Evolutionary conservation across 352 stramenopile species (phyloP).

Genomic region (Phytophthora quininea): DNA sequence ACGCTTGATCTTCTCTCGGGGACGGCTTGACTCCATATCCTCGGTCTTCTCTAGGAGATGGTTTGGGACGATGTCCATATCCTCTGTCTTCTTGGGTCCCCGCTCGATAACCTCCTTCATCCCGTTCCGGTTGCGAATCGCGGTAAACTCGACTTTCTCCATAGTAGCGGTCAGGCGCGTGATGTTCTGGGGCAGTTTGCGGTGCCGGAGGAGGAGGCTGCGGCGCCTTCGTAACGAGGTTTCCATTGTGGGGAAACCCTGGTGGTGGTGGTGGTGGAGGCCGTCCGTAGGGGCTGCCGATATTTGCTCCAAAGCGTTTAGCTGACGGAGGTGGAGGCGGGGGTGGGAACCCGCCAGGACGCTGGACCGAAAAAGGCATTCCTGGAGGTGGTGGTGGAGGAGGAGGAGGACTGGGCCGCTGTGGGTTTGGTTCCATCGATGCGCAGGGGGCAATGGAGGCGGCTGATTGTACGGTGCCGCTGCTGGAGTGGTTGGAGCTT

Average conservation of each 20-base stretch:
- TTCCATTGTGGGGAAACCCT: slow-evolving; percentile 32
- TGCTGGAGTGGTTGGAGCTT: neutral
- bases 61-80: too few species aligned
- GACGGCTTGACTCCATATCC: too few species aligned
- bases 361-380: slow-evolving; percentile 14
- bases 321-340: slow-evolving; percentile 26
- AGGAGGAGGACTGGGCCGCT: slow-evolving; percentile 4
- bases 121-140: neutral
- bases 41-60: too few species aligned
- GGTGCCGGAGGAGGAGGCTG: slow-evolving; percentile 24
- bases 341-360: slow-evolving; percentile 23
- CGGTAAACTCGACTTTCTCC: slow-evolving; percentile 8
- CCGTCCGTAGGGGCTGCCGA: slow-evolving; percentile 7
- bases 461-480: slow-evolving; percentile 14
- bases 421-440: slow-evolving; percentile 27
- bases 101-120: too few species aligned
- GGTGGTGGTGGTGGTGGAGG: slow-evolving; percentile 21
- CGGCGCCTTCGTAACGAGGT: neutral
- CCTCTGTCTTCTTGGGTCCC: too few species aligned
- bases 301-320: slow-evolving; percentile 19
- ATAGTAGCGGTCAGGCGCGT: slow-evolving; percentile 11
- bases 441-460: slow-evolving; percentile 18
- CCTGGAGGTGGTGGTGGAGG: slow-evolving; percentile 24
- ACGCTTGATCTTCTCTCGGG: slow-evolving; percentile 29
- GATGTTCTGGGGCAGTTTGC: slow-evolving; percentile 16